These are phyloP conservation scores for Pyrenochaeta sp. DNA, from an alignment of 2,329 filamentous ascomycete genomes.

Conservation along the genomic window DNA sequence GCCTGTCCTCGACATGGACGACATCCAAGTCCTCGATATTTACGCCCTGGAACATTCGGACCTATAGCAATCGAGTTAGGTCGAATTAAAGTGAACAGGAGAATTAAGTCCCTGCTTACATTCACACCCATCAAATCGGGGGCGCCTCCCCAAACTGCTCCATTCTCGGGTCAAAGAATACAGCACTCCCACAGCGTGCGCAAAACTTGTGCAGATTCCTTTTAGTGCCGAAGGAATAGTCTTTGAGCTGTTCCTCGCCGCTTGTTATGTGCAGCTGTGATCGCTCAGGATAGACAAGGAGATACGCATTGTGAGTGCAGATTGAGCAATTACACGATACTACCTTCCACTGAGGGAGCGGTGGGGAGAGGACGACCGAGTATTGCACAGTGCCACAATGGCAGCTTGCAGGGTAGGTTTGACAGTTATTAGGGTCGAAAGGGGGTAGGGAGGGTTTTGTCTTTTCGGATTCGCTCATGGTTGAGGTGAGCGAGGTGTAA, in stretches of 20 bases:
- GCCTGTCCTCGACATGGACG: constrained; percentile 29
- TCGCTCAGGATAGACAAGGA: constrained; percentile 53
- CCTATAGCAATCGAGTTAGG: constrained; percentile 13
- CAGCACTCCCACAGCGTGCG: constrained; percentile 33
- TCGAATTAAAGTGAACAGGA: not conserved
- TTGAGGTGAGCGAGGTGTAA: constrained; percentile 3
- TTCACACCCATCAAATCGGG: constrained; percentile 36
- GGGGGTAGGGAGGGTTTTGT: constrained; percentile 15
- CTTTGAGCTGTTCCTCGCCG: constrained; percentile 29
- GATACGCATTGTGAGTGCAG: constrained; percentile 60
- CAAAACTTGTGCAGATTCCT: constrained; percentile 39
- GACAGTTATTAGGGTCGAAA: constrained; percentile 25
- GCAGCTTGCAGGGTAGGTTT: constrained; percentile 60
- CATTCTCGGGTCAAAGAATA: constrained; percentile 40
- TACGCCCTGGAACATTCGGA: constrained; percentile 34
- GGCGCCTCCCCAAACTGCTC: constrained; percentile 25
- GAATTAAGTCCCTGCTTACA: constrained; percentile 19
- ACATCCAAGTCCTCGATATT: constrained; percentile 33
- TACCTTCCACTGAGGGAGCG: constrained; percentile 57
- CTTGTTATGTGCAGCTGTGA: constrained; percentile 29
- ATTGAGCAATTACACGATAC: constrained; percentile 65
- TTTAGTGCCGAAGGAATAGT: constrained; percentile 36
- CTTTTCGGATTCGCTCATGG: constrained; percentile 20
- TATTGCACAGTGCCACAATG: constrained; percentile 64
- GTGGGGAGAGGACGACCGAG: constrained; percentile 59